These are phyloP conservation scores for Limnanthes douglasii DNA, from an alignment of 345 rosid genomes.

Conservation along the genomic window DNA sequence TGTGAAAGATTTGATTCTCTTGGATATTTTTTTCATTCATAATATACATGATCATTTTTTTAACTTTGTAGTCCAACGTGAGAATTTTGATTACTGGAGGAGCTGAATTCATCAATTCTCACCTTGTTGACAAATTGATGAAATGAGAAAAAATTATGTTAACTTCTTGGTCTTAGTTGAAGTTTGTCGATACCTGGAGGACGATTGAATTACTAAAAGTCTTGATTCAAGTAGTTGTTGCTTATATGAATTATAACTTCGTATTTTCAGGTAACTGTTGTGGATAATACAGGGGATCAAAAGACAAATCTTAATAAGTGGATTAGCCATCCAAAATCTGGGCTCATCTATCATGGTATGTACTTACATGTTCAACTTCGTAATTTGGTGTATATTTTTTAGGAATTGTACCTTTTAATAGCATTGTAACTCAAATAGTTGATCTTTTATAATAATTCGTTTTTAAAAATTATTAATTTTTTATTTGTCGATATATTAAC, in stretches of 20 bases:
- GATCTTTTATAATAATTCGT: too few species aligned
- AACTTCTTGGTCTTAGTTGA: neutral
- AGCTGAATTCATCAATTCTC: slow-evolving; percentile 95
- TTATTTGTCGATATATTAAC: too few species aligned
- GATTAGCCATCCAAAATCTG: slow-evolving; percentile 95
- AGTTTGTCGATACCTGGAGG: too few species aligned
- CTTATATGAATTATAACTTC: too few species aligned
- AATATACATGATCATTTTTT: neutral
- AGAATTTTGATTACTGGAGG: slow-evolving; percentile 94
- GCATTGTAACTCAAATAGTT: too few species aligned
- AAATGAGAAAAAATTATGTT: slow-evolving; percentile 90
- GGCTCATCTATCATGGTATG: slow-evolving; percentile 91
- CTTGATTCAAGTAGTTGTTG: too few species aligned
- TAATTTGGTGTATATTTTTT: too few species aligned
- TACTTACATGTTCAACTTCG: slow-evolving; percentile 2
- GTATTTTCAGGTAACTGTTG: slow-evolving; percentile 56
- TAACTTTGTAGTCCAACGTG: slow-evolving; percentile 62
- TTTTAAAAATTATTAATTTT: too few species aligned
- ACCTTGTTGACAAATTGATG: slow-evolving; percentile 83
- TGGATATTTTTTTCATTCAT: neutral
- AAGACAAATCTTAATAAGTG: slow-evolving; percentile 75
- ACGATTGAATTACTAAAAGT: too few species aligned
- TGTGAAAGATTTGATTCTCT: neutral
- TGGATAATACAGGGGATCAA: slow-evolving; percentile 91
- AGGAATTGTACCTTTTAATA: neutral